Evolutionary conservation across 2,329 filamentous ascomycete genomes (phyloP).

Genomic region (Xylaria sp.): DNA sequence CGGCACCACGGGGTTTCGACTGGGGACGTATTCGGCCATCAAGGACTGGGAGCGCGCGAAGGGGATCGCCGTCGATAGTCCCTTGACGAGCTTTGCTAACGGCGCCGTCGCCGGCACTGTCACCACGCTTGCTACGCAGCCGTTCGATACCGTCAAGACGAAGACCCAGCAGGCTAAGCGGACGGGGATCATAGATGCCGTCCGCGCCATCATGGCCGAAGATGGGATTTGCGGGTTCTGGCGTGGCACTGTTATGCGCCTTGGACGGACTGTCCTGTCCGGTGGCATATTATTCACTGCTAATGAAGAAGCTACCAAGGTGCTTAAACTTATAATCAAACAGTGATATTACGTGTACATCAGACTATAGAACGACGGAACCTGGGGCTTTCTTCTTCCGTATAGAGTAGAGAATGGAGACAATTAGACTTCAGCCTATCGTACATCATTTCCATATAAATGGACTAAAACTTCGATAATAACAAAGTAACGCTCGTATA

Average conservation of each 20-base stretch:
- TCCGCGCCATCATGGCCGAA: slow-evolving; percentile 63
- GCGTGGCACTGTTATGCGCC: slow-evolving; percentile 72
- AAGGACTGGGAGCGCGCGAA: slow-evolving; percentile 59
- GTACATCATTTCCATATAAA: background rate
- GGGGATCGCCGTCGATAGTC: slow-evolving; percentile 49
- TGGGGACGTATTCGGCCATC: slow-evolving; percentile 72
- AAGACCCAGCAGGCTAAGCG: slow-evolving; percentile 66
- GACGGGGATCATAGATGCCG: slow-evolving; percentile 64
- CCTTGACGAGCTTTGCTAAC: slow-evolving; percentile 54
- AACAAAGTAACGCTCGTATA: no score
- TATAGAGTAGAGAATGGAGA: background rate
- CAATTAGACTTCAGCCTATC: background rate
- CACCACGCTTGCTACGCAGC: slow-evolving; percentile 65
- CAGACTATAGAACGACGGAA: background rate
- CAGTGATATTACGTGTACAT: slow-evolving; percentile 15
- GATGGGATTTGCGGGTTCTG: slow-evolving; percentile 69
- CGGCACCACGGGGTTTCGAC: slow-evolving; percentile 69
- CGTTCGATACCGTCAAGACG: slow-evolving; percentile 71
- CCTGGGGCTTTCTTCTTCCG: background rate
- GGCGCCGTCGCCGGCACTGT: slow-evolving; percentile 52
- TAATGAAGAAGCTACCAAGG: slow-evolving; percentile 49
- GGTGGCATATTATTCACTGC: slow-evolving; percentile 51
- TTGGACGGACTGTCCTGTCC: slow-evolving; percentile 67
- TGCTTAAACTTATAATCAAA: slow-evolving; percentile 43
- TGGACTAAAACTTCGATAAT: no score